phyloP scores from a whole-genome alignment of 2,329 filamentous ascomycete species.

The Penicillium sp. region DNA sequence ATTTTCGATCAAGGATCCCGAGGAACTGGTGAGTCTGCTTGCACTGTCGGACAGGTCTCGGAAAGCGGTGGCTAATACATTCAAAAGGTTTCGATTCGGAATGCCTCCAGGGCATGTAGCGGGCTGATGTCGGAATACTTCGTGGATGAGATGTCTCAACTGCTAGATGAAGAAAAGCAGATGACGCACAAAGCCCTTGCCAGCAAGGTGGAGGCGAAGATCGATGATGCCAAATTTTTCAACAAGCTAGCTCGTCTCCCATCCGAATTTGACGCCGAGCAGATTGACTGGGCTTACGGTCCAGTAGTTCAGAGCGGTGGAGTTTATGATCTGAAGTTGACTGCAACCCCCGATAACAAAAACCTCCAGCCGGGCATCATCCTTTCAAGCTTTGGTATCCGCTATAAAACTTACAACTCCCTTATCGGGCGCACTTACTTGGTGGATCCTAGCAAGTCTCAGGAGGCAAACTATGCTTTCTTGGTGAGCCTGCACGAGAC shows the following conservation, averaged over 20 bases:
- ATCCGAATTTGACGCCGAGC: conserved; percentile 78
- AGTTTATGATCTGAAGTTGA: conserved; percentile 86
- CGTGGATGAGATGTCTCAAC: conserved; percentile 95
- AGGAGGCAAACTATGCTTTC: conserved; percentile 92
- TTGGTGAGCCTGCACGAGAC: conserved; percentile 80
- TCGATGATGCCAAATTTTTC: conserved; percentile 94
- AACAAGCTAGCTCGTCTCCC: conserved; percentile 79
- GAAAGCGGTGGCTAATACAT: conserved; percentile 7
- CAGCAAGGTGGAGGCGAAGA: conserved; percentile 85
- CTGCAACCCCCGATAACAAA: conserved; percentile 75
- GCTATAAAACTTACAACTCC: conserved; percentile 95
- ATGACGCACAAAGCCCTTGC: conserved; percentile 85
- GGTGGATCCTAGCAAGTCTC: conserved; percentile 93
- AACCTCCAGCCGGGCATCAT: conserved; percentile 90
- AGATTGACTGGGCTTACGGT: conserved; percentile 92
- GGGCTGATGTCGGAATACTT: conserved; percentile 96
- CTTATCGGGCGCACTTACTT: conserved; percentile 91
- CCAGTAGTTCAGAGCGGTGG: conserved; percentile 94
- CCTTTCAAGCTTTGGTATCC: conserved; percentile 83
- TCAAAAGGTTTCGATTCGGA: conserved; percentile 77
- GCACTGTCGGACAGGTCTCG: neutral
- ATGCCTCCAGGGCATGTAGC: conserved; percentile 89
- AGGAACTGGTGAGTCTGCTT: conserved; percentile 66
- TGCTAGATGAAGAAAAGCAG: conserved; percentile 95
- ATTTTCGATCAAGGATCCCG: conserved; percentile 92